Conservation (phyloP, 768 basidiomycete genomes). For the Leucocoprinus sp. region DNA sequence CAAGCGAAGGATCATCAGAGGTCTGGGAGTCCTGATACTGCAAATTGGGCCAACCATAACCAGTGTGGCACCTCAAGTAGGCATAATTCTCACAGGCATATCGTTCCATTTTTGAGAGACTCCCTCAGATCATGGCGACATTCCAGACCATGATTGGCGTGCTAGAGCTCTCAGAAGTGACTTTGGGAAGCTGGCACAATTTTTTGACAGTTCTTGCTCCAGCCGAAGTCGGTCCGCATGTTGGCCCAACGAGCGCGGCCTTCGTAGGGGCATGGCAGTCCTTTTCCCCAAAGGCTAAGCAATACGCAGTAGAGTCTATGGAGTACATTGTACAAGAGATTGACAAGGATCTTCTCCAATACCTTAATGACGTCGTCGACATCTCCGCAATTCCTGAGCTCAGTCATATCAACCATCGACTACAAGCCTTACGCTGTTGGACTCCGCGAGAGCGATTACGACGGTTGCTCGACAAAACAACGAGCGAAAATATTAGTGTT, state of each 20-base stretch:
- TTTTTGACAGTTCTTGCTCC: slow-evolving; percentile 66
- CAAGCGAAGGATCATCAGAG: slow-evolving; percentile 74
- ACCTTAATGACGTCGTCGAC: slow-evolving; percentile 76
- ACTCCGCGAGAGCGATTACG: slow-evolving; percentile 47
- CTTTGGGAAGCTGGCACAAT: slow-evolving; percentile 69
- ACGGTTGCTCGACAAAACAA: slow-evolving; percentile 64
- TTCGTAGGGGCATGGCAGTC: slow-evolving; percentile 70
- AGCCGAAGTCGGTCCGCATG: slow-evolving; percentile 70
- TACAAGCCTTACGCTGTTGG: slow-evolving; percentile 43
- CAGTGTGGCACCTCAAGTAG: slow-evolving; percentile 81
- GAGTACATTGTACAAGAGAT: slow-evolving; percentile 63
- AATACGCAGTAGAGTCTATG: slow-evolving; percentile 51
- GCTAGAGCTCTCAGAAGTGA: slow-evolving; percentile 67
- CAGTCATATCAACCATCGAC: slow-evolving; percentile 28
- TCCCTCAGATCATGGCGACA: slow-evolving; percentile 82
- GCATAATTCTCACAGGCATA: slow-evolving; percentile 11
- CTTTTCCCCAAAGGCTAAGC: slow-evolving; percentile 45
- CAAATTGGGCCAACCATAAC: slow-evolving; percentile 65
- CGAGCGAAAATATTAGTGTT: slow-evolving; percentile 76
- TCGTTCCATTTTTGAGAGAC: background rate
- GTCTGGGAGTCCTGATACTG: slow-evolving; percentile 64
- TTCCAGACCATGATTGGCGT: slow-evolving; percentile 83
- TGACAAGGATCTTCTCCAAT: slow-evolving; percentile 39
- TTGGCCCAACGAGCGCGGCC: slow-evolving; percentile 82
- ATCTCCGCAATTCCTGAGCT: slow-evolving; percentile 67